Evolutionary conservation across 495 filamentous ascomycete genomes (phyloP).

Genomic region (Rusavskia elegans): DNA sequence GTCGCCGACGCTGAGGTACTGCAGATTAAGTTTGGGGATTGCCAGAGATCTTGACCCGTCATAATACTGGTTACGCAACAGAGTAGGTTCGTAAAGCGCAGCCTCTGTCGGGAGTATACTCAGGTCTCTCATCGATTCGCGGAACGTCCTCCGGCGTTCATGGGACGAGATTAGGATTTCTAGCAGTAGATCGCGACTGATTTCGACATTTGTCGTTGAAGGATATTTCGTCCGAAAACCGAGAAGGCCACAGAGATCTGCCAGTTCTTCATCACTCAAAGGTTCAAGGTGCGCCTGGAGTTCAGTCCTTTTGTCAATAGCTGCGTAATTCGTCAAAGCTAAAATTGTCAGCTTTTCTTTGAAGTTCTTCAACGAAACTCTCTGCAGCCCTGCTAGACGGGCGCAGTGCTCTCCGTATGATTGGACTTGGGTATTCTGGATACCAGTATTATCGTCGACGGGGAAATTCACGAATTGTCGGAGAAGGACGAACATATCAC

Average conservation of each 20-base stretch:
- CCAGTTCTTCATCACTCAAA: slow-evolving; percentile 58
- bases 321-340: slow-evolving; percentile 81
- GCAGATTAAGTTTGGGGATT: slow-evolving; percentile 87
- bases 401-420: slow-evolving; percentile 68
- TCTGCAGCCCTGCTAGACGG: slow-evolving; percentile 62
- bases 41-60: slow-evolving; percentile 79
- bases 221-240: slow-evolving; percentile 71
- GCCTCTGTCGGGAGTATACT: slow-evolving; percentile 69
- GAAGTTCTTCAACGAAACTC: slow-evolving; percentile 67
- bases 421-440: slow-evolving; percentile 52
- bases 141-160: slow-evolving; percentile 68
- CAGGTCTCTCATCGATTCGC: slow-evolving; percentile 55
- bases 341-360: slow-evolving; percentile 82
- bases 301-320: slow-evolving; percentile 64
- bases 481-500: slow-evolving; percentile 65
- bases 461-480: slow-evolving; percentile 77
- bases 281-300: slow-evolving; percentile 59
- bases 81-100: slow-evolving; percentile 68
- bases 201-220: slow-evolving; percentile 40
- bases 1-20: slow-evolving; percentile 89
- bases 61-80: slow-evolving; percentile 75
- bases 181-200: slow-evolving; percentile 50
- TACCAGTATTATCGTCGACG: slow-evolving; percentile 80
- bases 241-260: slow-evolving; percentile 50
- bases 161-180: slow-evolving; percentile 66